Evolutionary conservation across 1,139 yeast genomes (phyloP), one percentile per base, ranked within the genome.

Genomic region (Pichia sp.): DNA sequence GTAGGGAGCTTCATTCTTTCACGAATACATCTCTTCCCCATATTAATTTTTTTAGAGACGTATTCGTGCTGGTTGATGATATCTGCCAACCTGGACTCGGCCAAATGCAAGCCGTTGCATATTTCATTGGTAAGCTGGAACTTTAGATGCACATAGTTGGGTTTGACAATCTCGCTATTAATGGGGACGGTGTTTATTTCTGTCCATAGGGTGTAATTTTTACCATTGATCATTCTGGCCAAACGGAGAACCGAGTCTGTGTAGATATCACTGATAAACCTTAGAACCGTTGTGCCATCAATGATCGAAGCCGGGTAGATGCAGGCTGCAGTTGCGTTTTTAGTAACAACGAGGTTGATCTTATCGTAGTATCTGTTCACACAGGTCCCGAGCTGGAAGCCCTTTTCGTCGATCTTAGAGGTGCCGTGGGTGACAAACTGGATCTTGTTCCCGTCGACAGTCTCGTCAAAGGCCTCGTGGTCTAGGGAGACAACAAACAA

Each of bases 331-430:
- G 84, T 84, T 0, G 90, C 79, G 66, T 85, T 87, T 51, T 76
- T 75, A 1, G 92, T 84, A 10, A 87, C 82, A 38, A 87, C 76
- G 47, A 87, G 66, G 66, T 86, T 92, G 53, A 87, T 70, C 66
- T 87, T 87, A 67, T 87, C 95, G 65, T 85, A 86, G 88, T 92
- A 86, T 63, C 95, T 75, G 11, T 87, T 84, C 19, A 85, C 81
- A 72, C 93, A 87, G 1, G 90, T 81, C 19, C 95, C 95, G 13
- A 77, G 72, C 69, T 87, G 93, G 52, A 82, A 74, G 59, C 86
- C 87, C 34, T 77, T 72, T 2, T 73, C 70, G 48, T 81, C 77
- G 55, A 85, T 76, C 40, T 71, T 70, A 1, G 87, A 77, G 3
- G 87, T 78, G 30, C 95, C 95, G 65, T 85, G 87, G 36, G 85